phyloP scores from a whole-genome alignment of 2,329 filamentous ascomycete species.

The Colletotrichum tamarilloi region DNA sequence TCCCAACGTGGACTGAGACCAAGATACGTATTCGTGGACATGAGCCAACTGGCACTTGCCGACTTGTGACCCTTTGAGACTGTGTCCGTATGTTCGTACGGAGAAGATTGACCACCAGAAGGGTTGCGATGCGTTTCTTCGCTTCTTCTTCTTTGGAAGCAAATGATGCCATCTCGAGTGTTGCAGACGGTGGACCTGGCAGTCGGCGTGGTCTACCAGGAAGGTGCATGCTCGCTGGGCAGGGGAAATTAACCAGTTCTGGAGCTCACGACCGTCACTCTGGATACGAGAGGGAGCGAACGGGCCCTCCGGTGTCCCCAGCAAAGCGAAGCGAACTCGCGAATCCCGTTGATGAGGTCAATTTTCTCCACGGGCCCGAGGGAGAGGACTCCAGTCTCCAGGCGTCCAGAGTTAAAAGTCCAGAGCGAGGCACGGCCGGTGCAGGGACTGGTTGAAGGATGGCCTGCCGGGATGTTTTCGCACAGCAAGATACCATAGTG shows the following conservation, averaged over 20 bases:
- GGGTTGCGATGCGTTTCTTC: neutral
- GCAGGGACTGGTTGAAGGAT: neutral
- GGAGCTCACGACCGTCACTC: conserved; percentile 22
- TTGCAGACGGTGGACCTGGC: neutral
- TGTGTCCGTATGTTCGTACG: neutral
- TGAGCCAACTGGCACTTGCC: neutral
- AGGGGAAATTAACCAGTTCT: conserved; percentile 22
- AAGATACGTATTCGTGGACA: neutral
- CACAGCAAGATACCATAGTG: neutral
- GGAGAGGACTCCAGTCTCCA: neutral
- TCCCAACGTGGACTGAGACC: neutral
- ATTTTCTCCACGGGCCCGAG: neutral
- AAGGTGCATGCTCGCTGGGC: conserved; percentile 11
- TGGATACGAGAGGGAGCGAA: conserved; percentile 29
- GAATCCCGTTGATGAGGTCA: conserved; percentile 18
- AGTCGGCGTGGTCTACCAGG: conserved; percentile 19
- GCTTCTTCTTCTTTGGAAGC: neutral
- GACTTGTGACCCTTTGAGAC: neutral
- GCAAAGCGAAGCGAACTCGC: conserved; percentile 12
- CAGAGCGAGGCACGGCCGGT: neutral
- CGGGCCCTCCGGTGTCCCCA: conserved; percentile 15
- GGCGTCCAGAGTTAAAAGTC: neutral
- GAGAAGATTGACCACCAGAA: neutral
- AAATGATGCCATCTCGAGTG: conserved; percentile 1
- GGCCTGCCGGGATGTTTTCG: neutral